Conservation (phyloP, 345 rosid genomes). For the Cardamine occulta region DNA sequence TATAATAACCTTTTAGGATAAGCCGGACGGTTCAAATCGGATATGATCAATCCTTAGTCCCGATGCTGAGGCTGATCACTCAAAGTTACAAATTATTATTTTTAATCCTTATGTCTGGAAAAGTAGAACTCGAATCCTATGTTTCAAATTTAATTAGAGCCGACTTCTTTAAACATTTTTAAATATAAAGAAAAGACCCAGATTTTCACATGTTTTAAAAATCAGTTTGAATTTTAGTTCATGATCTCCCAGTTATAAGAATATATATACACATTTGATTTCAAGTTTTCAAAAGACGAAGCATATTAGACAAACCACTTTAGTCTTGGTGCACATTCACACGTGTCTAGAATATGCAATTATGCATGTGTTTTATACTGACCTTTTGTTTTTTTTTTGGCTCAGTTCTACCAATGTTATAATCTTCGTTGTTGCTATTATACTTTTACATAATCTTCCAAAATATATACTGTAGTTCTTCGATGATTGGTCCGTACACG, state of each 20-base stretch:
- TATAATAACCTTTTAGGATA: too few species aligned
- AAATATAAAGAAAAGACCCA: neutral
- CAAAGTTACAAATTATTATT: too few species aligned
- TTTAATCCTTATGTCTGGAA: too few species aligned
- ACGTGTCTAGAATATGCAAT: neutral
- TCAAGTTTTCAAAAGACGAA: neutral
- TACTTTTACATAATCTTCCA: conserved; percentile 24
- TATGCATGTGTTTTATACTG: neutral
- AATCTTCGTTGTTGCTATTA: neutral
- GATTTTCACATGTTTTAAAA: neutral
- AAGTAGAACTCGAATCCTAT: too few species aligned
- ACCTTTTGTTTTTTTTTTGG: neutral
- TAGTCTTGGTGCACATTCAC: conserved; percentile 1
- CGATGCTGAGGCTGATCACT: too few species aligned
- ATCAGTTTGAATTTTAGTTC: neutral
- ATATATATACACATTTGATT: neutral
- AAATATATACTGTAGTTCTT: conserved; percentile 2
- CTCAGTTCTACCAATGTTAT: neutral
- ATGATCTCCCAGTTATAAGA: neutral
- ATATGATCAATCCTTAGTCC: too few species aligned
- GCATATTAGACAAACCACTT: neutral
- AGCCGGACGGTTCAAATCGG: too few species aligned
- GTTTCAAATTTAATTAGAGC: neutral
- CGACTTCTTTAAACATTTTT: neutral
- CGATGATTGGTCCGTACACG: conserved; percentile 25